Base-by-base conservation (phyloP, 2,329 filamentous ascomycete species). In the Huntiella bhutanensis region DNA sequence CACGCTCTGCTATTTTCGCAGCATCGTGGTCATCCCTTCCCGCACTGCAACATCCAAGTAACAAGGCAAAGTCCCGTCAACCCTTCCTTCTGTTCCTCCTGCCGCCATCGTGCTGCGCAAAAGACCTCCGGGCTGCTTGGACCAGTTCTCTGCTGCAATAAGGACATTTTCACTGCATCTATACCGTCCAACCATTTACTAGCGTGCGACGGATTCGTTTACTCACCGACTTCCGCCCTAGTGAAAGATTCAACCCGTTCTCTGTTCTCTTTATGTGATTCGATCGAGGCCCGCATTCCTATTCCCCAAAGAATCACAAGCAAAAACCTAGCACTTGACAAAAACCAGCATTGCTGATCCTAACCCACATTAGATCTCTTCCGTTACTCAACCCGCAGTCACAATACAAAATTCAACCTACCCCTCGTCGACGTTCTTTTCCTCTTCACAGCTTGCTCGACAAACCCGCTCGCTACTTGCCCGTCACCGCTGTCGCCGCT, bases 161-260 rank as follows among this genome's bases (percentile, higher is more conserved):
- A 34, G 41, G 12, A 8, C 32, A 16, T 13, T 17, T 32, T 16
- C 19, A 8, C 15, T 43, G 41, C 41, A 33, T 43, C 32, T 34
- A 15, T 44, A 19, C 15, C 37, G 19, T 37, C 37, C 44, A 46
- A 46, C 19, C 35, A 46, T 46, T 28, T 33, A 37, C 41, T 43
- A 43, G 43, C 46, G 46, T 43, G 41, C 22, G 32, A 16, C 22
- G 22, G 22, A 28, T 28, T 28, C 22, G 8, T 10, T 28, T 4
- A 28, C 22, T 28, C 22, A 28, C 22, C 22, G 22, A 28, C 22
- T 28, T 28, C 22, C 22, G 5, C 22, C 22, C 8, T 28, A 28
- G 22, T 28, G 22, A 28, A 28, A 28, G 7, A 28, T 28, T 28
- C 22, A 28, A 28, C 22, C 22, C 6, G 32, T 41, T 46, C 36